A percentile compares a stretch with the other conserved stretches of the same genome.
These are phyloP conservation scores for Diaporthe citriasiana DNA, from an alignment of 2,329 filamentous ascomycete species.

Conservation along the genomic window DNA sequence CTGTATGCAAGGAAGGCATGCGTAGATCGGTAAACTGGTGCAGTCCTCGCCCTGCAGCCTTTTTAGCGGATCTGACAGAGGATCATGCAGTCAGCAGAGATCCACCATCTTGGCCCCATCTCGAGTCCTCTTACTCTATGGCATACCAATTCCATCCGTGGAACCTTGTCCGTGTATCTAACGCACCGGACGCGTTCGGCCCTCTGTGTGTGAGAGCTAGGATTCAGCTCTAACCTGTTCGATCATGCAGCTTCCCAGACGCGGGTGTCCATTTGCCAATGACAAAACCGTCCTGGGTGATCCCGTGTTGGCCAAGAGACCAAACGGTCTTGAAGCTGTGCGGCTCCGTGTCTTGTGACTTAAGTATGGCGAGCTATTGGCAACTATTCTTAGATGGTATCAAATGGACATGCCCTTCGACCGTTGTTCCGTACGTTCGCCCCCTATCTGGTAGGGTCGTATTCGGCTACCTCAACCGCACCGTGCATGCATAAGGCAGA, in stretches of 20 bases:
- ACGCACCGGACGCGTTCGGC: neutral
- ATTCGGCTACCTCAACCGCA: constrained; percentile 12
- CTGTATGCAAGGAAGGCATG: neutral
- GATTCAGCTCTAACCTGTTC: neutral
- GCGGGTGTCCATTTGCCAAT: constrained; percentile 8
- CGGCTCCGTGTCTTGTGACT: neutral
- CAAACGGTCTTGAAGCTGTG: neutral
- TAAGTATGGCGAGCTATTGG: constrained; percentile 7
- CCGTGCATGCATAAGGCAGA: neutral
- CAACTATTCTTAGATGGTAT: constrained; percentile 2
- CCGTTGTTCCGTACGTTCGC: neutral
- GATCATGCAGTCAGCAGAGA: constrained; percentile 36
- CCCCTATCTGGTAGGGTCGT: neutral
- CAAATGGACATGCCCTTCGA: neutral
- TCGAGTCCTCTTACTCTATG: neutral
- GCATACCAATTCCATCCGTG: neutral
- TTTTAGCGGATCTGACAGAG: constrained; percentile 33
- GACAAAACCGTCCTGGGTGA: neutral
- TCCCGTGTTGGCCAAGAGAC: neutral
- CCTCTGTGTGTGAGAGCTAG: constrained; percentile 11
- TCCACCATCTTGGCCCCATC: constrained; percentile 18
- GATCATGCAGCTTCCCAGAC: constrained; percentile 6
- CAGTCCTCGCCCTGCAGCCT: constrained; percentile 20
- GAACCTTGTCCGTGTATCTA: neutral
- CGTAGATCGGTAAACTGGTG: neutral